Evolutionary conservation across 306 rosid genomes (phyloP).

Genomic region (Prunus kanzakura): DNA sequence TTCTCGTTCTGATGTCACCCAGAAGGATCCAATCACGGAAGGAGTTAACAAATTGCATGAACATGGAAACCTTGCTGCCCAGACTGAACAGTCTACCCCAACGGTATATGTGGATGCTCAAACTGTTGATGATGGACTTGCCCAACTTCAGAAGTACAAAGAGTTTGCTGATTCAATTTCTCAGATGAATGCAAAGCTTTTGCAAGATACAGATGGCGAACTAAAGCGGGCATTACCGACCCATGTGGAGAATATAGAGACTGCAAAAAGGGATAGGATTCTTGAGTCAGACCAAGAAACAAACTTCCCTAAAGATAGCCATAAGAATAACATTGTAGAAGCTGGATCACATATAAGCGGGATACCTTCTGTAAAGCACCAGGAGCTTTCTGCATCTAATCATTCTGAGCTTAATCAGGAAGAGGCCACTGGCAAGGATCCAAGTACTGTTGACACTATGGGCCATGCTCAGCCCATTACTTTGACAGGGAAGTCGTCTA

Average conservation of each 20-base stretch:
- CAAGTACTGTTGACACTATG: conserved; percentile 21
- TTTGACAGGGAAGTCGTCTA: conserved; percentile 31
- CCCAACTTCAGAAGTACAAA: conserved; percentile 43
- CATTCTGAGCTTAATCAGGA: conserved; percentile 39
- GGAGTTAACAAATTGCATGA: conserved; percentile 36
- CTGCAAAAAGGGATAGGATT: conserved; percentile 28
- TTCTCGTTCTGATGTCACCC: conserved; percentile 50
- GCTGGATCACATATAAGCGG: conserved; percentile 32
- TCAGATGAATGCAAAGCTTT: conserved; percentile 42
- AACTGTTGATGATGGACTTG: conserved; percentile 43
- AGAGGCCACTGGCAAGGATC: conserved; percentile 33
- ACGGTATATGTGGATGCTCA: conserved; percentile 37
- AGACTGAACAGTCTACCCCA: conserved; percentile 36
- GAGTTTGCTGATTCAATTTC: conserved; percentile 48
- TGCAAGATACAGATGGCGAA: conserved; percentile 41
- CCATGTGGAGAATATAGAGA: conserved; percentile 33
- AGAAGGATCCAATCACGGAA: conserved; percentile 42
- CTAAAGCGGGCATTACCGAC: conserved; percentile 31
- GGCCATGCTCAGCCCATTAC: conserved; percentile 32
- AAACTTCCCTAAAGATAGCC: too few relatives aligned
- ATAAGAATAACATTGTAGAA: conserved; percentile 25
- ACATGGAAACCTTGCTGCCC: conserved; percentile 39
- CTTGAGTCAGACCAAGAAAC: too few relatives aligned
- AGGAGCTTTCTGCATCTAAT: conserved; percentile 37
- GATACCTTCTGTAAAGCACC: conserved; percentile 44